Conservation (phyloP, 1,284 basidiomycete species). For the Gomphus sp. region DNA sequence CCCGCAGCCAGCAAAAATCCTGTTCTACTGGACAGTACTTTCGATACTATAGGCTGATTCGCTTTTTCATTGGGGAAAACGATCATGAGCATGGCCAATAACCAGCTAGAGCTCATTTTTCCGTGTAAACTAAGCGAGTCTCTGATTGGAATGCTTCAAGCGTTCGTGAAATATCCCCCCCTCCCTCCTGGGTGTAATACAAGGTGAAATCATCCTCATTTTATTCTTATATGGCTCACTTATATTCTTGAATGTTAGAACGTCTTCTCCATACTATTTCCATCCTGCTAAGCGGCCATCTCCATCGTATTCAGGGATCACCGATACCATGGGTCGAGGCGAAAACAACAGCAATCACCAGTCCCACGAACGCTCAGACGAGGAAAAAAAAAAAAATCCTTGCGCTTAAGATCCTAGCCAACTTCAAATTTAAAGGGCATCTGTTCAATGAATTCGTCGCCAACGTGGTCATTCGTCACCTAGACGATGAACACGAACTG, state of each 20-base stretch:
- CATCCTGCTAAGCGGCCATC: conserved; percentile 33
- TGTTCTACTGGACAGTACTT: neutral
- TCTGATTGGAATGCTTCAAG: conserved; percentile 36
- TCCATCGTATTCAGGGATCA: conserved; percentile 36
- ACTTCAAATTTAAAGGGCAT: conserved; percentile 44
- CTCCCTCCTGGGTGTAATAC: conserved; percentile 40
- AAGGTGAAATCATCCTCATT: conserved; percentile 25
- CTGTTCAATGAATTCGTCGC: conserved; percentile 50
- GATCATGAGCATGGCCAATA: neutral
- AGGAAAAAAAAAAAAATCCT: conserved; percentile 30
- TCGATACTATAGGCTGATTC: neutral
- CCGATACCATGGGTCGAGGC: neutral
- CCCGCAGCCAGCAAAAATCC: neutral
- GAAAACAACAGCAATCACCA: conserved; percentile 12
- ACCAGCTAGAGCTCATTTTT: conserved; percentile 44
- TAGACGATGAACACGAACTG: conserved; percentile 45
- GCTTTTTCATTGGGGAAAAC: neutral
- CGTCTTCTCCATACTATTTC: conserved; percentile 36
- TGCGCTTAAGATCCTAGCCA: conserved; percentile 41
- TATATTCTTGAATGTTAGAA: conserved; percentile 20
- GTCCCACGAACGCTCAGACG: neutral
- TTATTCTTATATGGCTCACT: neutral
- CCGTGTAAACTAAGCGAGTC: conserved; percentile 44
- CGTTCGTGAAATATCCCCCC: conserved; percentile 41
- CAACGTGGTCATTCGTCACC: conserved; percentile 42